Percentiles rank a stretch among this genome's conserved stretches.
These are phyloP conservation scores for Boletellus deceptivus DNA, from an alignment of 1,284 basidiomycete genomes.

Conservation along the genomic window DNA sequence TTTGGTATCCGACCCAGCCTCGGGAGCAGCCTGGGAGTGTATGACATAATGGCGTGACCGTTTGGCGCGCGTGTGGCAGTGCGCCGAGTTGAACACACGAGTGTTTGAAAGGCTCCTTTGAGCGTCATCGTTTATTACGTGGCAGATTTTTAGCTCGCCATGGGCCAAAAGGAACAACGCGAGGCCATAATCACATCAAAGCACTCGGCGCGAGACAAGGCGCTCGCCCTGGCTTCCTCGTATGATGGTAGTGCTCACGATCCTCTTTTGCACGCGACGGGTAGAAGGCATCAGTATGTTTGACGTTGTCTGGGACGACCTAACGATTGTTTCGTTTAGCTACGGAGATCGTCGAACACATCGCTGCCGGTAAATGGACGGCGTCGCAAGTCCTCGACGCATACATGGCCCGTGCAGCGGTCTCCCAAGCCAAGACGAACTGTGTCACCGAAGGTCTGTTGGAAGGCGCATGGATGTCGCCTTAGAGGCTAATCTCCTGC, in stretches of 20 bases:
- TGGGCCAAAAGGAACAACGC: constrained; percentile 15
- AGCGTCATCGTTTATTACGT: no score
- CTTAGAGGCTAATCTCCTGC: background rate
- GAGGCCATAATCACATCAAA: constrained; percentile 23
- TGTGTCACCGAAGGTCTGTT: constrained; percentile 72
- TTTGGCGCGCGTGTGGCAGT: no score
- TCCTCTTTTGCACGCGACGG: constrained; percentile 27
- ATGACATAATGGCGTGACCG: no score
- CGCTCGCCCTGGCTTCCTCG: constrained; percentile 19
- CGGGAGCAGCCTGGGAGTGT: no score
- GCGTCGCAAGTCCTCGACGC: constrained; percentile 70
- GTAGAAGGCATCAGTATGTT: constrained; percentile 7
- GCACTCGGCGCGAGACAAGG: constrained; percentile 19
- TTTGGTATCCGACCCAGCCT: no score
- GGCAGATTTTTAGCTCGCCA: no score
- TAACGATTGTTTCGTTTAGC: constrained; percentile 38
- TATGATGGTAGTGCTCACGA: constrained; percentile 20
- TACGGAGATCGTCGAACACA: constrained; percentile 58
- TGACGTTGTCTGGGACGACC: background rate
- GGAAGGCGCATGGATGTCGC: background rate
- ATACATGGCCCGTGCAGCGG: constrained; percentile 64
- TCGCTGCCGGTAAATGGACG: constrained; percentile 66
- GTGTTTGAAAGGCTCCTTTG: no score
- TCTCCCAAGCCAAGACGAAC: constrained; percentile 68
- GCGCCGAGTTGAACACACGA: no score